These are phyloP conservation scores for Aplosporella prunicola DNA, from an alignment of 2,329 filamentous ascomycete species.

Conservation along the genomic window DNA sequence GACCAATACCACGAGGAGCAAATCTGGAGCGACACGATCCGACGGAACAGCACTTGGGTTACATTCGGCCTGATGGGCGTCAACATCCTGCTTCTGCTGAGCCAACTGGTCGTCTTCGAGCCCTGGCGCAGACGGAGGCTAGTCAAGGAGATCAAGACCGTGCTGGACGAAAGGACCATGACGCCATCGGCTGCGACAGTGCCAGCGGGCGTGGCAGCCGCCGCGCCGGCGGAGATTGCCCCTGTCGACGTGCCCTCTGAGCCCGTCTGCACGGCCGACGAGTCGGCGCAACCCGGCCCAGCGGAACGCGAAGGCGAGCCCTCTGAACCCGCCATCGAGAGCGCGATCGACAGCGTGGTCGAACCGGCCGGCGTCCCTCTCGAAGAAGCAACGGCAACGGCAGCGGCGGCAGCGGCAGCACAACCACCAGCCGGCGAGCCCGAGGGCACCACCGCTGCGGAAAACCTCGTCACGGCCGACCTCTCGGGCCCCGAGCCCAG, in stretches of 20 bases:
- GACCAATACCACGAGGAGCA: constrained; percentile 97
- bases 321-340: constrained; percentile 12
- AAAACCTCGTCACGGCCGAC: constrained; percentile 1
- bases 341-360: constrained; percentile 15
- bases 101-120: constrained; percentile 82
- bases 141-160: constrained; percentile 57
- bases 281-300: background rate
- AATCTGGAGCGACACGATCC: constrained; percentile 97
- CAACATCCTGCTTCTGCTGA: constrained; percentile 80
- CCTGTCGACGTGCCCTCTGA: background rate
- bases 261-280: background rate
- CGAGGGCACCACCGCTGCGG: background rate
- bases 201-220: too few species aligned
- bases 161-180: constrained; percentile 24
- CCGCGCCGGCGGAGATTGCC: background rate
- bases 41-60: constrained; percentile 93
- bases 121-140: constrained; percentile 79
- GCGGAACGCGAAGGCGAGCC: background rate
- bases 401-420: too few species aligned
- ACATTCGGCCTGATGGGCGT: constrained; percentile 97
- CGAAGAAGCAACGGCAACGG: constrained; percentile 6
- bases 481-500: constrained; percentile 3
- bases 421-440: background rate
- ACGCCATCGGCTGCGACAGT: constrained; percentile 14
- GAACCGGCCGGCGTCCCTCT: constrained; percentile 14